Evolutionary conservation across 495 filamentous ascomycete species (phyloP).

Genomic region (Penicillium lividum): DNA sequence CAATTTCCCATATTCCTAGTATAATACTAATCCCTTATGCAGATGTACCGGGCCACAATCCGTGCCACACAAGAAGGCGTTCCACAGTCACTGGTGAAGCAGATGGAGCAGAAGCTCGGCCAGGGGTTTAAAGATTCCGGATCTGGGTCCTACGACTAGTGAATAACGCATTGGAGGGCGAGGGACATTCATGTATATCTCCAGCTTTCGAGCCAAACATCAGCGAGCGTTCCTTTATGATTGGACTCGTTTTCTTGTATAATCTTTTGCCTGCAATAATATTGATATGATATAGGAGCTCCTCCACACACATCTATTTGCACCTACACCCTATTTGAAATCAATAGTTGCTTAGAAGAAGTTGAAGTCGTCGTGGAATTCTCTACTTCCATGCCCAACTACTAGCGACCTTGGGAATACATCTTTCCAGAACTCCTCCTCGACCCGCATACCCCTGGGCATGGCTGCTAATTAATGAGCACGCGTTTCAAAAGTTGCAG

Average conservation of each 20-base stretch:
- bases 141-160: slow-evolving; percentile 10
- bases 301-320: too few relatives aligned
- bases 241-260: slow-evolving; percentile 22
- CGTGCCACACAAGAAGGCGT: slow-evolving; percentile 90
- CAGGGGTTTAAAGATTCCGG: slow-evolving; percentile 42
- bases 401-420: too few relatives aligned
- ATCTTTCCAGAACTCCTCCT: too few relatives aligned
- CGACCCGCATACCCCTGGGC: too few relatives aligned
- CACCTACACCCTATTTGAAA: too few relatives aligned
- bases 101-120: slow-evolving; percentile 81
- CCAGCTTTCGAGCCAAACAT: slow-evolving; percentile 24
- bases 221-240: slow-evolving; percentile 19
- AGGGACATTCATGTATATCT: slow-evolving; percentile 29
- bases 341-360: too few relatives aligned
- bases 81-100: slow-evolving; percentile 73
- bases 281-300: slow-evolving; percentile 14
- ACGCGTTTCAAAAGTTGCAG: too few relatives aligned
- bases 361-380: too few relatives aligned
- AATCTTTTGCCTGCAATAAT: slow-evolving; percentile 10
- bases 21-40: slow-evolving; percentile 10
- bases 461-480: too few relatives aligned
- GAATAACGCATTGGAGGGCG: slow-evolving; percentile 12
- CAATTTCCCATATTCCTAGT: background rate
- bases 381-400: too few relatives aligned
- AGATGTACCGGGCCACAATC: slow-evolving; percentile 97